Evolutionary conservation across 1,284 basidiomycete species (phyloP).

Genomic region (Macrocybe sp.): DNA sequence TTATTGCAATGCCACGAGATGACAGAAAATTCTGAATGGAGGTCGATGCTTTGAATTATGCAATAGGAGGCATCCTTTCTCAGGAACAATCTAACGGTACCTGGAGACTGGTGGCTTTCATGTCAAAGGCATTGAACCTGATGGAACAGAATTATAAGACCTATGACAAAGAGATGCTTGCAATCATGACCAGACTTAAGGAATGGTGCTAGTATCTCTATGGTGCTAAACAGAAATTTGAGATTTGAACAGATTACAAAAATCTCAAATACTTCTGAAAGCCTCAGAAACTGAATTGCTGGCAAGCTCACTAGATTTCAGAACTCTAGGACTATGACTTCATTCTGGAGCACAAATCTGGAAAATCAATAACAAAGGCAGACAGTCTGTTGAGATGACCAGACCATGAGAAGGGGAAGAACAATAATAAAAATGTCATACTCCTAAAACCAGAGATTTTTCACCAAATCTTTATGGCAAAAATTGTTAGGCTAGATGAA

Average conservation of each 20-base stretch:
- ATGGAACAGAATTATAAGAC: too few species aligned
- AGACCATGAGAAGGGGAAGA: conserved; percentile 24
- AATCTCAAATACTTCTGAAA: conserved; percentile 37
- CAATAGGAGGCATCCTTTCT: conserved; percentile 24
- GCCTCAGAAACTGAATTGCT: conserved; percentile 28
- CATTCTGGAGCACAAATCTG: too few species aligned
- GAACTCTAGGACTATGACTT: too few species aligned
- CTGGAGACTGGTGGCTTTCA: too few species aligned
- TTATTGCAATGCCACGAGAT: background rate
- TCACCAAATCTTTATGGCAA: background rate
- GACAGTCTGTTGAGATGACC: background rate
- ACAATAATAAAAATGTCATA: conserved; percentile 23
- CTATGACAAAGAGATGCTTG: conserved; percentile 22
- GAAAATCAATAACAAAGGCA: too few species aligned
- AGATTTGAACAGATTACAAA: conserved; percentile 36
- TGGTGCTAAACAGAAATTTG: conserved; percentile 20
- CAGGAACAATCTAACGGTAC: conserved; percentile 21
- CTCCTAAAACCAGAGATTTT: conserved; percentile 21
- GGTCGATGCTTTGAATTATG: conserved; percentile 23
- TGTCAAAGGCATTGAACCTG: too few species aligned
- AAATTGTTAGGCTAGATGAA: too few species aligned
- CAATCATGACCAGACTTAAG: conserved; percentile 21
- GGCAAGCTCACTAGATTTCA: conserved; percentile 36
- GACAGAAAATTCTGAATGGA: conserved; percentile 19
- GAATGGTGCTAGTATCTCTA: conserved; percentile 33